These are phyloP conservation scores for Cydonia oblonga DNA, from an alignment of 331 rosid species.

Conservation along the genomic window DNA sequence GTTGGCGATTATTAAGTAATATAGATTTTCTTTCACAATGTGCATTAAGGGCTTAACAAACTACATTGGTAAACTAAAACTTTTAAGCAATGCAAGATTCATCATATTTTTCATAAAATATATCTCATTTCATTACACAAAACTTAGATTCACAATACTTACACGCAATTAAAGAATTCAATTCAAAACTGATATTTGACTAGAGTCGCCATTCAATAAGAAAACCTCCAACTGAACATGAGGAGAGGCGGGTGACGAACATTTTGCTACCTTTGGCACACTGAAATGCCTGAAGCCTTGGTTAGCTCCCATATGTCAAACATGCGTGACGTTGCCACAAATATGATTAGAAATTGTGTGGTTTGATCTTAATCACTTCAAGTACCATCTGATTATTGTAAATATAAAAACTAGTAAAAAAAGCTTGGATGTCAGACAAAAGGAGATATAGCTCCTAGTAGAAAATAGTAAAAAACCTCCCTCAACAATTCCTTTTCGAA, in stretches of 20 bases:
- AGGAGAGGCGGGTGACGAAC: constrained; percentile 51
- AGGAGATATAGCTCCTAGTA: background rate
- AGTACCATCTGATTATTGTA: background rate
- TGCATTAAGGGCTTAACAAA: background rate
- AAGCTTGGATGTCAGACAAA: background rate
- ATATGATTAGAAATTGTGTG: background rate
- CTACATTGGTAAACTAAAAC: background rate
- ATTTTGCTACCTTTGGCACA: constrained; percentile 82
- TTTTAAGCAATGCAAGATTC: background rate
- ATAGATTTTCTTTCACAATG: too few species aligned
- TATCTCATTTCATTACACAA: background rate
- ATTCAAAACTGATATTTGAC: constrained; percentile 68
- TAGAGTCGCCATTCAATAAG: constrained; percentile 88
- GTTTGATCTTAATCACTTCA: background rate
- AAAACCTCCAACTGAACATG: constrained; percentile 83
- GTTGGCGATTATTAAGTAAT: too few species aligned
- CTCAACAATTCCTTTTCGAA: too few species aligned
- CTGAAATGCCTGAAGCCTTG: constrained; percentile 71
- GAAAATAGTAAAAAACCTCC: background rate
- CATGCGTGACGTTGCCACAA: constrained; percentile 32
- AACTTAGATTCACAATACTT: background rate
- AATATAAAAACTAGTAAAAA: background rate
- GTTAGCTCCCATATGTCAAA: constrained; percentile 95
- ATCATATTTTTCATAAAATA: background rate
- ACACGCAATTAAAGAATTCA: constrained; percentile 39